Evolutionary conservation across 1,284 basidiomycete genomes (phyloP).

Genomic region (Takashimella koratensis): DNA sequence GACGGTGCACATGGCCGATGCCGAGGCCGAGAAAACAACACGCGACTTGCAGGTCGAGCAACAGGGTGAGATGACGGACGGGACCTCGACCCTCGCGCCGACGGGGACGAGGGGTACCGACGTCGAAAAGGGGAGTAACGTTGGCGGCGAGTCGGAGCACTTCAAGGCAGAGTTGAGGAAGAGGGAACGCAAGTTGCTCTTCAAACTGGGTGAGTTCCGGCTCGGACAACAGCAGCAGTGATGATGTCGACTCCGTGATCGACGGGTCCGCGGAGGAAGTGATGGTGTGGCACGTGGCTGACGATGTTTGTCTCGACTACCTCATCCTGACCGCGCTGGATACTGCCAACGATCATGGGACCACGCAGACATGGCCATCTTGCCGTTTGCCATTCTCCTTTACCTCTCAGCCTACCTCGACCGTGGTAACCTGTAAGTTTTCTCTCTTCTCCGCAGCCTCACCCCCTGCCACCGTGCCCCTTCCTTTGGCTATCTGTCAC

Average conservation of each 20-base stretch:
- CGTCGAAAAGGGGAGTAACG: slow-evolving; percentile 34
- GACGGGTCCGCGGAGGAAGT: background rate
- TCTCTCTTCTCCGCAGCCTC: background rate
- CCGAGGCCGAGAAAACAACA: slow-evolving; percentile 1
- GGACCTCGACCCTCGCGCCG: background rate
- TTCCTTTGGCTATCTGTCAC: too few relatives aligned
- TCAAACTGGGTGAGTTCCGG: slow-evolving; percentile 40
- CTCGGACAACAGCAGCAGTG: background rate
- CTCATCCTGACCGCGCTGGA: background rate
- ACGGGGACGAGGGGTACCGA: slow-evolving; percentile 14
- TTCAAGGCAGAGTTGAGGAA: slow-evolving; percentile 23
- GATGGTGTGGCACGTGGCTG: background rate
- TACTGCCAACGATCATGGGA: background rate
- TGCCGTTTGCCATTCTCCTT: slow-evolving; percentile 49
- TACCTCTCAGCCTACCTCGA: slow-evolving; percentile 52
- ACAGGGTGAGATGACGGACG: background rate
- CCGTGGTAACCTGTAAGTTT: slow-evolving; percentile 40
- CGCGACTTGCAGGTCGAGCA: slow-evolving; percentile 1
- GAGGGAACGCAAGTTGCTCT: slow-evolving; percentile 38
- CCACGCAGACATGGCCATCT: slow-evolving; percentile 39
- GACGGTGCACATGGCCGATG: slow-evolving; percentile 5
- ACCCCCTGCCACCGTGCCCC: too few relatives aligned
- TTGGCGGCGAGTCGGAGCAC: slow-evolving; percentile 30
- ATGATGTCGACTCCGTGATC: background rate
- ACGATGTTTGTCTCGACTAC: background rate